Evolutionary conservation across 176 grass and related monocot species (phyloP), one percentile per base, ranked within the genome.

Genomic region (Triticum timopheevii): DNA sequence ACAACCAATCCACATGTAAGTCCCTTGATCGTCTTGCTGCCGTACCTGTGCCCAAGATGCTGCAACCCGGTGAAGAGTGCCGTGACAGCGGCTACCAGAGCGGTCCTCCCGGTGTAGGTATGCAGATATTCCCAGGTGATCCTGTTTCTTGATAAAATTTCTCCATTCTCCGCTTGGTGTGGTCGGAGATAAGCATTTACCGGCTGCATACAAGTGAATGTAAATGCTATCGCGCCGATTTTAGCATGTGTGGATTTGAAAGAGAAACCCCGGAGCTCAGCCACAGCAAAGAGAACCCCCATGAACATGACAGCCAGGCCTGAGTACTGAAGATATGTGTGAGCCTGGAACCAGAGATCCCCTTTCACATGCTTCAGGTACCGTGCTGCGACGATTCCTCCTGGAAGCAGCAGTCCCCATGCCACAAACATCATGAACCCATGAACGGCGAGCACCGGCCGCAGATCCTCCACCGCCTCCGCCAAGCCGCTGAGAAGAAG

Each of bases 371-470:
- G 94, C 82, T 91, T 98, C 85, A 98, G 88, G 65, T 95, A 98
- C 31, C 97, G 83, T 1, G 85, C 94, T 3, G 90, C 78, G 61
- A 98, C 89, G 59, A 96, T 85, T 19, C 93, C 94, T 65, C 92
- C 87, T 6, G 92, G 92, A 49, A 96, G 73, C 35, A 96, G 33
- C 47, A 96, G 58, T 23, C 92, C 94, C 96, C 92, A 98, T 13
- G 97, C 86, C 35, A 98, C 90, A 84, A 98, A 98, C 97, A 98
- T 98, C 94, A 98, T 96, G 31, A 98, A 94, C 1, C 94, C 97
- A 66, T 96, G 93, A 84, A 98, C 91, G 36, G 90, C 94, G 44
- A 98, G 84, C 76, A 98, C 92, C 1, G 93, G 92, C 6, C 87
- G 89, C 22, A 94, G 61, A 39, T 98, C 97, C 88, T 98, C 81